Evolutionary conservation across 2,329 filamentous ascomycete species (phyloP), one percentile per base, ranked within the genome.

Genomic region (Myrmaecium sp.): DNA sequence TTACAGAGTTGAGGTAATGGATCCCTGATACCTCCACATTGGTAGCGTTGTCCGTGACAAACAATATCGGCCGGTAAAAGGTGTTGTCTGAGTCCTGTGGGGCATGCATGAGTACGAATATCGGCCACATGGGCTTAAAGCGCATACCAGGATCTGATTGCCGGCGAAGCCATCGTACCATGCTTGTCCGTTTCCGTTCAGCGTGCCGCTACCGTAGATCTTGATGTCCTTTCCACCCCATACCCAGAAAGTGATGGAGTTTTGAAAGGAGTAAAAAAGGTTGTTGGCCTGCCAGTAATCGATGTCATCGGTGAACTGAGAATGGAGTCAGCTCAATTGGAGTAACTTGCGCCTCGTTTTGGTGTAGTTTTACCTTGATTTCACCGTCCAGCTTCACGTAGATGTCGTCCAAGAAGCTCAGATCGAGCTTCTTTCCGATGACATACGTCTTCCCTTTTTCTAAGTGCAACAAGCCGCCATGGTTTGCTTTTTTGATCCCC

Each of bases 231-330:
- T 53, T 16, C 74, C 74, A 21, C 73, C 72, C 19, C 74, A 59
- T 41, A 70, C 62, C 58, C 72, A 77, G 55, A 77, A 76, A 2
- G 67, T 67, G 1, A 67, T 71, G 4, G 65, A 62, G 34, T 76
- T 75, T 38, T 79, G 74, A 50, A 68, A 80, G 5, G 52, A 55
- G 14, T 72, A 69, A 29, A 63, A 62, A 57, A 77, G 78, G 21
- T 62, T 58, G 39, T 76, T 61, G 6, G 57, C 59, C 34, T 72
- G 60, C 74, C 74, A 79, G 48, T 78, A 79, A 36, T 68, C 61
- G 2, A 70, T 72, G 41, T 80, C 69, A 26, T 72, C 63, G 29
- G 64, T 66, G 50, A 79, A 79, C 30, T 64, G 54, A n/a, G n/a
- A n/a, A n/a, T 39, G 13, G 14, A 11, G 28, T 25, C 3, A 17